Percentiles rank a stretch among this genome's conserved stretches.
These are phyloP conservation scores for Leishmania braziliensis DNA, from an alignment of 208 protist species.

Conservation along the genomic window DNA sequence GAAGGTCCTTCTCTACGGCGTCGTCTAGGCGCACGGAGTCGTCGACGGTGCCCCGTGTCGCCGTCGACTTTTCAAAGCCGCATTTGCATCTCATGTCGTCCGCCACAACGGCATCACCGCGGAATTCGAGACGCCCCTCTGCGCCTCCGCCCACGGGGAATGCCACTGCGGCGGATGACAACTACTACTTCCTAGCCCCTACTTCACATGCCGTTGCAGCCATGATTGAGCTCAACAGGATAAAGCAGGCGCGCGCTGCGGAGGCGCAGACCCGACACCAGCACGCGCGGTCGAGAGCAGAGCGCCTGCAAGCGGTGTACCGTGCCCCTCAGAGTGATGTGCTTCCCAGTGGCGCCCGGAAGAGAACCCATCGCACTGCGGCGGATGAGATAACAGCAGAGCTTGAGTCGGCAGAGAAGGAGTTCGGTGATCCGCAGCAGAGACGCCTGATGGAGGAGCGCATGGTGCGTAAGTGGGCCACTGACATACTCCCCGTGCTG, in stretches of 20 bases:
- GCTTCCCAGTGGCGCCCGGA: background rate
- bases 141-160: background rate
- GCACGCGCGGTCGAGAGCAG: slow-evolving; percentile 8
- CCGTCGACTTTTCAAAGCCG: slow-evolving; percentile 40
- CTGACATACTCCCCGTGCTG: slow-evolving; percentile 62
- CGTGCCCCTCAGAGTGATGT: background rate
- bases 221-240: slow-evolving; percentile 16
- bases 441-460: slow-evolving; percentile 49
- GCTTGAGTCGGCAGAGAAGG: slow-evolving; percentile 19
- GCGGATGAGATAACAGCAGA: slow-evolving; percentile 18
- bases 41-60: background rate
- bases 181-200: slow-evolving; percentile 63
- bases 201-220: slow-evolving; percentile 42
- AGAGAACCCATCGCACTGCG: slow-evolving; percentile 6
- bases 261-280: slow-evolving; percentile 26
- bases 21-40: background rate
- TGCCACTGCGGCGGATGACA: slow-evolving; percentile 19
- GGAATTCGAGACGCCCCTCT: background rate
- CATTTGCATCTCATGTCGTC: slow-evolving; percentile 5
- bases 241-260: slow-evolving; percentile 13
- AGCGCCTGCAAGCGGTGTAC: slow-evolving; percentile 22
- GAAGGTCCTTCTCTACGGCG: background rate
- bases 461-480: slow-evolving; percentile 54
- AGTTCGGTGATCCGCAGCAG: slow-evolving; percentile 25
- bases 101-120: background rate